phyloP scores from a whole-genome alignment of 2,329 filamentous ascomycete genomes.

The Trichothecium roseum region DNA sequence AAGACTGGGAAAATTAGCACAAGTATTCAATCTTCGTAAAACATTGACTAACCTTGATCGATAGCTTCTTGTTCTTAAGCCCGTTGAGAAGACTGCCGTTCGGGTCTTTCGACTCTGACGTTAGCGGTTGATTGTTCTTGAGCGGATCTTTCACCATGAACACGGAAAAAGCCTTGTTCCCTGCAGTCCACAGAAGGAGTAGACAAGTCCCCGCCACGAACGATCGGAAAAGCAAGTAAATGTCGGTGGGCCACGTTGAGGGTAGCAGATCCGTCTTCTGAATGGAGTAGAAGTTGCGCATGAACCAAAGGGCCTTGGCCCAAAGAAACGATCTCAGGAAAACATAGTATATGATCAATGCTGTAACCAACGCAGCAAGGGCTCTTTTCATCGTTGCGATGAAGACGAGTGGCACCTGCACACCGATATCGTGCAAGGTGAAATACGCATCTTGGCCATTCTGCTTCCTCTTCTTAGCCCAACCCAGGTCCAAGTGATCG shows the following conservation, averaged over 20 bases:
- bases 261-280: conserved; percentile 59
- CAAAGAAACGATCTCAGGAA: conserved; percentile 55
- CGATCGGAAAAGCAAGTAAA: conserved; percentile 45
- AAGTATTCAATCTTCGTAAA: conserved; percentile 4
- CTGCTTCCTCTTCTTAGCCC: conserved; percentile 10
- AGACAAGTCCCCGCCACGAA: conserved; percentile 56
- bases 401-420: conserved; percentile 28
- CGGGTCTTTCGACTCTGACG: conserved; percentile 75
- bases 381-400: conserved; percentile 27
- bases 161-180: conserved; percentile 68
- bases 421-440: conserved; percentile 23
- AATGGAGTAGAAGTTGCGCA: conserved; percentile 65
- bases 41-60: conserved; percentile 51
- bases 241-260: conserved; percentile 44
- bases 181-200: conserved; percentile 63
- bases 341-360: conserved; percentile 49
- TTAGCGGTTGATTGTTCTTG: conserved; percentile 77
- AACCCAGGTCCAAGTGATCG: conserved; percentile 48
- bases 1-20: conserved; percentile 38
- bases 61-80: conserved; percentile 70
- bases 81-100: conserved; percentile 84
- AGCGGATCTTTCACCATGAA: conserved; percentile 73
- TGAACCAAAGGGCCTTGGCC: conserved; percentile 58
- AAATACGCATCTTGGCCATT: conserved; percentile 12
- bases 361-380: conserved; percentile 29